Conservation (phyloP, 345 rosid genomes). For the Turritis glabra region DNA sequence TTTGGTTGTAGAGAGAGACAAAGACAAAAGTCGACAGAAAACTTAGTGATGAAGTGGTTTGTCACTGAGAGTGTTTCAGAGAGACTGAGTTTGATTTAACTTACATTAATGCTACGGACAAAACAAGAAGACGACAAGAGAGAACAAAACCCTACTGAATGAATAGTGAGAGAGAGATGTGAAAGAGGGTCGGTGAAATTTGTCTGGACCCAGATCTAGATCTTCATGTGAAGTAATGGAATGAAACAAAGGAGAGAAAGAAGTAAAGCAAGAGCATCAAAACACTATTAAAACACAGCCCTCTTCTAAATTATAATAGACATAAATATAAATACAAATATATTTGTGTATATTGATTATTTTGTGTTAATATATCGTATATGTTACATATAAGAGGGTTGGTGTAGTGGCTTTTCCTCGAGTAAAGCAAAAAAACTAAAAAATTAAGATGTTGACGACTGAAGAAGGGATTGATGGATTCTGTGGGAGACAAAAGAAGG, state of each 20-base stretch:
- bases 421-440: conserved; percentile 22
- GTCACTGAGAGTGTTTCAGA: conserved; percentile 31
- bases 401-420: conserved; percentile 30
- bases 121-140: conserved; percentile 41
- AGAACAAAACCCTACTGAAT: conserved; percentile 29
- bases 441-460: conserved; percentile 31
- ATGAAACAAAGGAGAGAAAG: conserved; percentile 31
- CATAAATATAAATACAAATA: neutral
- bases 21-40: conserved; percentile 34
- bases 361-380: neutral
- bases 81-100: conserved; percentile 22
- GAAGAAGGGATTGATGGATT: conserved; percentile 39
- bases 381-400: neutral
- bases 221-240: conserved; percentile 41
- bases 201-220: conserved; percentile 48
- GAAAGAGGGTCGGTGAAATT: conserved; percentile 32
- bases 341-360: neutral
- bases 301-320: conserved; percentile 17
- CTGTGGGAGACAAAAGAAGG: conserved; percentile 32
- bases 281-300: conserved; percentile 4
- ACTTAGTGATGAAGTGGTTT: conserved; percentile 32
- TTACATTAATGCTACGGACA: conserved; percentile 28
- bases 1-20: conserved; percentile 15
- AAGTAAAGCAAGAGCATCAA: conserved; percentile 39
- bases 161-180: conserved; percentile 20